These are phyloP conservation scores for Pythium aquatile DNA, from an alignment of 352 stramenopile species.

Conservation along the genomic window DNA sequence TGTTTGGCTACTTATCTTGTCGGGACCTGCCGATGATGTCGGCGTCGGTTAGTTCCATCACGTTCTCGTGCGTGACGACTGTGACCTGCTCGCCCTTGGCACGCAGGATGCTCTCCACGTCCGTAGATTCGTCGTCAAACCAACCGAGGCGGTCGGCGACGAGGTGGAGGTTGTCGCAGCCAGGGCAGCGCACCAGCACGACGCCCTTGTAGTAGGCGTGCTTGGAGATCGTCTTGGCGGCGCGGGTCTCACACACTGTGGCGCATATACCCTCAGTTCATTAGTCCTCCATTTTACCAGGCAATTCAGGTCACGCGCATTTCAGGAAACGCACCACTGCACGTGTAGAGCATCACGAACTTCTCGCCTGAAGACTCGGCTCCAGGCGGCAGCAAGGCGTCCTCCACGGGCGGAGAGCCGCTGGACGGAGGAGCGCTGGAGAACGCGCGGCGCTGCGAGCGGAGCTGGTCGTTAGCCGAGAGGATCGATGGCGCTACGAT, in stretches of 20 bases:
- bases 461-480: not conserved
- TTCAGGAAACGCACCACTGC: constrained; percentile 47
- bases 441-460: constrained; percentile 11
- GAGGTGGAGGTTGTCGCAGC: constrained; percentile 98
- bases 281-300: not conserved
- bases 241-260: constrained; percentile 95
- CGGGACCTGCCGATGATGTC: constrained; percentile 56
- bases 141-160: constrained; percentile 94
- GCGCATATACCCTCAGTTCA: not conserved
- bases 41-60: constrained; percentile 79
- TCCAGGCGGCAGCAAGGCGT: constrained; percentile 36
- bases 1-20: constrained; percentile 7
- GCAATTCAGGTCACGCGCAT: too few species aligned
- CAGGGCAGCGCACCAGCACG: constrained; percentile 96
- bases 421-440: constrained; percentile 13
- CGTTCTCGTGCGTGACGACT: constrained; percentile 72
- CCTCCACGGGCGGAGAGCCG: constrained; percentile 7
- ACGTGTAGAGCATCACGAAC: constrained; percentile 99
- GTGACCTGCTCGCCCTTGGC: constrained; percentile 72
- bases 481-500: not conserved
- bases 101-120: constrained; percentile 85
- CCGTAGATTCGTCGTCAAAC: constrained; percentile 90
- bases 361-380: constrained; percentile 89
- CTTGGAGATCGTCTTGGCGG: constrained; percentile 97
- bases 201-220: constrained; percentile 97